These are phyloP conservation scores for Orobanche coerulescens DNA, from an alignment of 257 asterid genomes.

Conservation along the genomic window DNA sequence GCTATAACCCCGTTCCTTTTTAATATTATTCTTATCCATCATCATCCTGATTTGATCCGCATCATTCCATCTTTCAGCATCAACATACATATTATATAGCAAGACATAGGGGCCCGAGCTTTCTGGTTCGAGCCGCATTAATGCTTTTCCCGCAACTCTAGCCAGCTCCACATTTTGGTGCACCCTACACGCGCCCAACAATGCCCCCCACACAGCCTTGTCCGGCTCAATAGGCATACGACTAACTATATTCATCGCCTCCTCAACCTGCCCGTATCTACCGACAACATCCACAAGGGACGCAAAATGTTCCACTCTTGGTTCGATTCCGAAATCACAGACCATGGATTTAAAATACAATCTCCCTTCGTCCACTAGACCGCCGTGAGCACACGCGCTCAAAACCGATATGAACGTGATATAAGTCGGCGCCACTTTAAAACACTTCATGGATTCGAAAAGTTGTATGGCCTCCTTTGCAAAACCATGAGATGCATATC, in stretches of 20 bases:
- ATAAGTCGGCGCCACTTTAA: constrained; percentile 48
- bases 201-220: constrained; percentile 83
- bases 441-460: constrained; percentile 60
- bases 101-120: constrained; percentile 67
- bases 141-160: constrained; percentile 55
- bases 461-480: constrained; percentile 59
- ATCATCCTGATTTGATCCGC: constrained; percentile 55
- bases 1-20: constrained; percentile 59
- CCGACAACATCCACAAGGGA: constrained; percentile 78
- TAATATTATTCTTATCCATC: constrained; percentile 51
- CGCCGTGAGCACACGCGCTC: constrained; percentile 79
- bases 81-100: constrained; percentile 62
- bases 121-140: constrained; percentile 65
- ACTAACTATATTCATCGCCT: constrained; percentile 53
- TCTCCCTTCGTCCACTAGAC: constrained; percentile 58
- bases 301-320: constrained; percentile 68
- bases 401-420: constrained; percentile 74
- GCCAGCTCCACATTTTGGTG: constrained; percentile 61
- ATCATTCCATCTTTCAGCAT: constrained; percentile 69
- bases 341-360: constrained; percentile 57
- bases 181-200: constrained; percentile 68
- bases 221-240: constrained; percentile 65
- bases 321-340: constrained; percentile 56
- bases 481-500: constrained; percentile 66
- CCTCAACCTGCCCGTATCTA: constrained; percentile 55